Base-by-base conservation (phyloP, 2,329 filamentous ascomycete genomes). In the Colletotrichum sp. region DNA sequence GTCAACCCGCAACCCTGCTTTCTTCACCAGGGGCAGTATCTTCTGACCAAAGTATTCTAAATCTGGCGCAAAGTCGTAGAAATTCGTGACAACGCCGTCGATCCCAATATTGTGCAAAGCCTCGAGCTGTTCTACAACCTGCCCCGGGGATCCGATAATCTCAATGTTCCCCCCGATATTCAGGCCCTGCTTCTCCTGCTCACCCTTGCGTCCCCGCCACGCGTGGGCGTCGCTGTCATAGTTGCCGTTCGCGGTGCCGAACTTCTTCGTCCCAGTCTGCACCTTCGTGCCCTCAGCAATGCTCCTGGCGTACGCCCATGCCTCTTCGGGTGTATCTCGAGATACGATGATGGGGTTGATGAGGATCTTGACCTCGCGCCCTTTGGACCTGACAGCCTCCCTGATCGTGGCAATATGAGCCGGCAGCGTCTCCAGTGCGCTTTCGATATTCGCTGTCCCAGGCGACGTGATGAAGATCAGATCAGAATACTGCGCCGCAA, bases 41-140 rank as follows among this genome's bases (percentile, higher is more conserved):
- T 63, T 63, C 8, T 24, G 21, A 1, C 43, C 69, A n/a, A 68
- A 72, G 16, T 47, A 57, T 2, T 62, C 38, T 2, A 67, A 1
- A n/a, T 71, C 69, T 12, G 64, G 69, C 3, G 57, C 69, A 24
- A 72, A 72, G 5, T 68, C 65, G 57, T 68, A 69, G 16, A 72
- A 72, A 27, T 69, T 72, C 21, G 65, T 38, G 5, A 57, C 57
- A 16, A 63, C 57, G 8, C 64, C 57, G 3, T 72, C 65, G 6
- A 63, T 58, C 6, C 57, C 57, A 6, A 72, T 21, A 13, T 58
- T 63, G 16, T 69, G 64, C 13, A 72, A 15, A 0, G 57, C 65
- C 6, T 47, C 57, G 1, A 72, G 21, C 43, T 63, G 57, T 1
- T 68, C n/a, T 2, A 57, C 33, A 1, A 68, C 64, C 33, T 68